phyloP scores from a whole-genome alignment of 75 land plant species.

The Cryptomeria japonica region DNA sequence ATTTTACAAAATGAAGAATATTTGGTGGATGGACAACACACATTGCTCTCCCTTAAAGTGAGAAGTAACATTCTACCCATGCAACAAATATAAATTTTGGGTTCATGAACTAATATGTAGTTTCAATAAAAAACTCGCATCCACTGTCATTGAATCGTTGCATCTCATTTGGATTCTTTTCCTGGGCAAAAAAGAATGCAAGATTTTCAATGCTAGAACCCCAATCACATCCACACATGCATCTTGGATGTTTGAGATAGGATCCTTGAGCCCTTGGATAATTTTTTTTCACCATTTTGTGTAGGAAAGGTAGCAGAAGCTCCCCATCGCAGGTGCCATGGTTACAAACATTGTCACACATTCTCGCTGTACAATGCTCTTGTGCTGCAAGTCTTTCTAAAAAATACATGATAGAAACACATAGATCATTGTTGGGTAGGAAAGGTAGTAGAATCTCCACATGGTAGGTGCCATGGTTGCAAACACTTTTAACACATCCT shows the following conservation, averaged over 20 bases:
- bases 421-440: no score
- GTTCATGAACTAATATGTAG: neutral
- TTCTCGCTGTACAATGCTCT: no score
- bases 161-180: no score
- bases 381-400: no score
- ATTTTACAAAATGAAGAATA: neutral
- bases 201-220: conserved; percentile 31
- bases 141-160: no score
- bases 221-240: conserved; percentile 71
- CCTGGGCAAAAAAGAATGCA: conserved; percentile 18
- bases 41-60: neutral
- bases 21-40: neutral
- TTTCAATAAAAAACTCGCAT: no score
- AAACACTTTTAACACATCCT: no score
- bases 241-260: conserved; percentile 64
- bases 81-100: neutral
- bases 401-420: no score
- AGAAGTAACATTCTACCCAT: neutral
- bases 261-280: conserved; percentile 70
- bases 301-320: conserved; percentile 45
- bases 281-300: conserved; percentile 55
- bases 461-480: no score
- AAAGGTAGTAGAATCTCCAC: no score
- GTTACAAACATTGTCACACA: no score
- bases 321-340: conserved; percentile 27